A percentile compares a stretch with the other conserved stretches of the same genome.
These are phyloP conservation scores for Kwoniella dejecticola DNA, from an alignment of 768 basidiomycete species.

Conservation along the genomic window DNA sequence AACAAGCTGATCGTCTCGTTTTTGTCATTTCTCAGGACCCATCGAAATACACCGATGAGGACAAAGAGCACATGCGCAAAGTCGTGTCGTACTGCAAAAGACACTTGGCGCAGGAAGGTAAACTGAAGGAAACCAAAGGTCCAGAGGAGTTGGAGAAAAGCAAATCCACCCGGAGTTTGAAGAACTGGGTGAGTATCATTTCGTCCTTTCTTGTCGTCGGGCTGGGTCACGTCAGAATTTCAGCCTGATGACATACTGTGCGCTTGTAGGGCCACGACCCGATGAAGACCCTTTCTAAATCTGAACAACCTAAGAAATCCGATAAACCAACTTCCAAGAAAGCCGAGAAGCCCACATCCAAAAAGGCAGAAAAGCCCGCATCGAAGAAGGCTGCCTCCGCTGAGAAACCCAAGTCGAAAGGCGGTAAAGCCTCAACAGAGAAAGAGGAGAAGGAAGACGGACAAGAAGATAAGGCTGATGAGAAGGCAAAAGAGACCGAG, in stretches of 20 bases:
- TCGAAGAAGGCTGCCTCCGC: slow-evolving; percentile 22
- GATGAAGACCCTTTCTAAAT: slow-evolving; percentile 36
- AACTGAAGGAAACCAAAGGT: slow-evolving; percentile 70
- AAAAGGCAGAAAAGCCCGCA: slow-evolving; percentile 20
- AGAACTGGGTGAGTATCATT: slow-evolving; percentile 52
- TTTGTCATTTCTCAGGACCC: slow-evolving; percentile 25
- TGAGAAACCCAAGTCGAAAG: slow-evolving; percentile 29
- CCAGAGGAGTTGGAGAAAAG: slow-evolving; percentile 61
- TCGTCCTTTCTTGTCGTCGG: no score
- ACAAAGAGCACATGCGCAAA: slow-evolving; percentile 56
- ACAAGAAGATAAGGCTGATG: not conserved
- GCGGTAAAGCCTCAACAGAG: slow-evolving; percentile 1
- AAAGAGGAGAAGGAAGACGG: slow-evolving; percentile 42
- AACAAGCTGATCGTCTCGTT: not conserved
- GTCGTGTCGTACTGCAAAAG: slow-evolving; percentile 57
- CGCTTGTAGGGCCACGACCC: slow-evolving; percentile 49
- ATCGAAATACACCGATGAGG: slow-evolving; percentile 56
- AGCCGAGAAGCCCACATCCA: slow-evolving; percentile 25
- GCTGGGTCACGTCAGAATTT: no score
- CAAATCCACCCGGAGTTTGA: slow-evolving; percentile 52
- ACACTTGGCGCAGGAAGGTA: slow-evolving; percentile 56
- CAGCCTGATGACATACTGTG: no score
- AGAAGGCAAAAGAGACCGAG: slow-evolving; percentile 1
- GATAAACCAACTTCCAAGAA: slow-evolving; percentile 22
- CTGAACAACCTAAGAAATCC: slow-evolving; percentile 15